Base-by-base conservation (phyloP, 805 yeast genomes). In the Ogataea pini region DNA sequence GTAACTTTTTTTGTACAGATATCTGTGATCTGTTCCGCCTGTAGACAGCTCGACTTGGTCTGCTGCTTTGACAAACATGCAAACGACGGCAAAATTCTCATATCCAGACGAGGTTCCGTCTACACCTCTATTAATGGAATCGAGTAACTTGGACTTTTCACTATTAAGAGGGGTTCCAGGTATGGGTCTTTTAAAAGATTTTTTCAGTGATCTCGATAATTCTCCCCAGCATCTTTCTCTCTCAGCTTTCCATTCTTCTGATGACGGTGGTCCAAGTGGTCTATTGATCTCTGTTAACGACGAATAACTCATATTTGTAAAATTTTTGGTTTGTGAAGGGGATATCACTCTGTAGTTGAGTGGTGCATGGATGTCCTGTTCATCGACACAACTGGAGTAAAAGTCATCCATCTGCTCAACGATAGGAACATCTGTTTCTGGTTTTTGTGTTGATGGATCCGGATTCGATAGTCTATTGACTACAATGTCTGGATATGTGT, bases 121-220 rank as follows among this genome's bases (percentile, higher is more conserved):
- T 14, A 89, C 96, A 10, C 96, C 92, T 56, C 96, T 75, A 41
- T 78, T 73, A 40, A 89, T 83, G 44, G 86, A 79, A 65, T 89
- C 96, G 37, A 89, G 67, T 47, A 73, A 63, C 55, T 79, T 79
- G 31, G 73, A 72, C 48, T 79, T 79, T 36, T 80, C 83, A 7
- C 72, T 72, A 9, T 79, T 77, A 61, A 89, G 60, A 18, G 70
- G 67, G 1, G 81, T 69, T n/a, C 85, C 85, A 2, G 96, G 95
- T 1, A 75, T 67, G 0, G 96, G 96, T 55, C 82, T 83, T 47
- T 86, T 77, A 67, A 85, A 89, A 20, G 83, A 75, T 38, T 83
- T 77, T 63, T 81, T 84, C 61, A 85, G 70, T 4, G 68, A 65
- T 49, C 83, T 74, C 3, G 90, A 80, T 43, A 87, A 66, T 4